Evolutionary conservation across 2,329 filamentous ascomycete species (phyloP), one percentile per base, ranked within the genome.

Genomic region (Chrysosporium queenslandicum): DNA sequence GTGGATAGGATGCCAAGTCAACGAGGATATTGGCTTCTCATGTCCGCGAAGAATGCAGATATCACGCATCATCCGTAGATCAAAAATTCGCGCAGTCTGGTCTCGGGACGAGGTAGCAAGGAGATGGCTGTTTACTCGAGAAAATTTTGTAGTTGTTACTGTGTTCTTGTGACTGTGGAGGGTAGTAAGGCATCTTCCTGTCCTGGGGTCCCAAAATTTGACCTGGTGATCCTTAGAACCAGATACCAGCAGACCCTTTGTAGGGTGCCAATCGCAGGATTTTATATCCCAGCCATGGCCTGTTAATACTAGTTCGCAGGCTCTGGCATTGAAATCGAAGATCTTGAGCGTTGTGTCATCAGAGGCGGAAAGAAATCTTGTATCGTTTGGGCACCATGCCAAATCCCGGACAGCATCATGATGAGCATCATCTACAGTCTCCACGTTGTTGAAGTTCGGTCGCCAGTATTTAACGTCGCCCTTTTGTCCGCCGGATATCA

Each of bases 201-300:
- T 91, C 52, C 92, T 81, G n/a, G 92, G 92, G 67, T 98, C 92
- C 92, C 92, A 98, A 40, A 98, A 81, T 68, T 97, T 97, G 63
- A 98, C 88, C 56, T 94, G 76, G 68, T 98, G 91, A 64, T 98
- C 92, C 71, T 98, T 98, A 9, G 91, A 97, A 34, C 92, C 92
- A 0, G 92, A 97, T 3, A 95, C 91, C 29, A 98, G 78, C 3
- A 98, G 73, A 1, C 92, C 92, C 71, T 96, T 97, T 18, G 85
- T 86, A 1, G 91, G 90, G 72, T 98, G 92, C 92, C 92, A 98
- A 66, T 98, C 91, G 53, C 94, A 94, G 50, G 83, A 87, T 69
- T 97, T 97, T 18, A 88, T 90, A 65, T 98, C 92, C 92, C 92
- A 98, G 58, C 89, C 88, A 68, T 98, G 92, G n/a, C 92, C 92